Evolutionary conservation across 768 basidiomycete species (phyloP), one percentile per base, ranked within the genome.

Genomic region (Coprinopsis sp.): DNA sequence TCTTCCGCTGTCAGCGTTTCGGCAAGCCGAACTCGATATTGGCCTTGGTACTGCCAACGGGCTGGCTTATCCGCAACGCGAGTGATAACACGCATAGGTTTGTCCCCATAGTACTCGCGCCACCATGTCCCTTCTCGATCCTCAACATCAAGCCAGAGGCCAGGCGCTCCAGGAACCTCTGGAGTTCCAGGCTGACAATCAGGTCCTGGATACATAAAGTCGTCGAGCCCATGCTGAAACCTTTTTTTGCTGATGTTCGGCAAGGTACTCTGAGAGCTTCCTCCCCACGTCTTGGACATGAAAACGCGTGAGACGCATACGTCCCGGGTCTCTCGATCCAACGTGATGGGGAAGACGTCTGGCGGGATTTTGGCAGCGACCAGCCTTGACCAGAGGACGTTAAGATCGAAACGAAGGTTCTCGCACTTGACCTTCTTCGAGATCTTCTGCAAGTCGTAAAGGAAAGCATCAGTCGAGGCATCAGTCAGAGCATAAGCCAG

Each of bases 1-100:
- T 55, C 52, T 51, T 38, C 41, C 57, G 56, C 51, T 6, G 68
- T 70, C 2, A 48, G 59, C 21, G 74, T 73, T 37, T 73, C 68
- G 64, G 63, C 63, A 0, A 47, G 52, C 27, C 58, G 58, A n/a
- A 59, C 64, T 14, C 58, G 53, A 27, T 64, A 64, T 33, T 70
- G 66, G 12, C 67, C 74, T 40, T 50, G 48, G 14, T 64, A 57
- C 6, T 59, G 72, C 51, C 70, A 73, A 7, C 18, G 21, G 3
- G 40, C 22, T n/a, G 42, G 42, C n/a, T 22, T 21, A 2, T 33
- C 2, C 36, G 55, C 66, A 36, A 50, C 50, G 8, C 64, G 59
- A 10, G 67, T 74, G 39, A 58, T 64, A 3, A 53, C 58, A 0
- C 59, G 68, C 8, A 52, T 45, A 0, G 19, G 71, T 66, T 59